Conservation (phyloP, 805 yeast genomes). For the Metschnikowia aberdeeniae region DNA sequence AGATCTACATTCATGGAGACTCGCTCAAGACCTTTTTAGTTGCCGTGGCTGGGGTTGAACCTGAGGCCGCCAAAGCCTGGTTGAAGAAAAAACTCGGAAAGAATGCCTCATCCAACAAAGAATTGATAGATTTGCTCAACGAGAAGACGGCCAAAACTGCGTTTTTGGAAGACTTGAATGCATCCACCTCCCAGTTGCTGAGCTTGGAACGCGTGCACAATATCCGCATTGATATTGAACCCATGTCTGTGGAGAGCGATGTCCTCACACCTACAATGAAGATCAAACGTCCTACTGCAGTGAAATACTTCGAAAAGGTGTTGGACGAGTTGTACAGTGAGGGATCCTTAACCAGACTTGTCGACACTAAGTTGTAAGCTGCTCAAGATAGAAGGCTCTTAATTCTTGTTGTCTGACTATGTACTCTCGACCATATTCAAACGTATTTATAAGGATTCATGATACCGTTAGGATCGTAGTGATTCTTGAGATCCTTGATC, state of each 20-base stretch:
- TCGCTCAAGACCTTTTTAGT: slow-evolving; percentile 53
- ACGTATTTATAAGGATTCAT: slow-evolving; percentile 93
- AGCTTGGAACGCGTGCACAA: slow-evolving; percentile 67
- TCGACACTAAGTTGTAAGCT: slow-evolving; percentile 19
- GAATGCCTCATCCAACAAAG: slow-evolving; percentile 10
- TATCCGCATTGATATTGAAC: slow-evolving; percentile 49
- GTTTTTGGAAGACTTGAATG: slow-evolving; percentile 38
- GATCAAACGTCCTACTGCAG: slow-evolving; percentile 39
- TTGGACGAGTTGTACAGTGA: slow-evolving; percentile 18
- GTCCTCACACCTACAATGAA: slow-evolving; percentile 65
- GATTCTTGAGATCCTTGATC: slow-evolving; percentile 75
- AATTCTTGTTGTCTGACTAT: not conserved
- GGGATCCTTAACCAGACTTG: slow-evolving; percentile 29
- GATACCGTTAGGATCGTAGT: slow-evolving; percentile 87
- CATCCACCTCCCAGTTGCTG: slow-evolving; percentile 36
- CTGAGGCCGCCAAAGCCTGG: slow-evolving; percentile 22
- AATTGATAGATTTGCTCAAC: slow-evolving; percentile 25
- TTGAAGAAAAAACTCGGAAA: slow-evolving; percentile 7
- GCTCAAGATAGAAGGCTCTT: no score
- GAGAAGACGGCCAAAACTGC: slow-evolving; percentile 26
- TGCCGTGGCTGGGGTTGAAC: slow-evolving; percentile 60
- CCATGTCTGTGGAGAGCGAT: slow-evolving; percentile 57
- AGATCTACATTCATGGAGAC: slow-evolving; percentile 63
- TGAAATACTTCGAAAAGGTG: slow-evolving; percentile 19
- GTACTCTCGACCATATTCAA: slow-evolving; percentile 22